Evolutionary conservation across 2,329 filamentous ascomycete species (phyloP).

Genomic region (Drechmeria coniospora): DNA sequence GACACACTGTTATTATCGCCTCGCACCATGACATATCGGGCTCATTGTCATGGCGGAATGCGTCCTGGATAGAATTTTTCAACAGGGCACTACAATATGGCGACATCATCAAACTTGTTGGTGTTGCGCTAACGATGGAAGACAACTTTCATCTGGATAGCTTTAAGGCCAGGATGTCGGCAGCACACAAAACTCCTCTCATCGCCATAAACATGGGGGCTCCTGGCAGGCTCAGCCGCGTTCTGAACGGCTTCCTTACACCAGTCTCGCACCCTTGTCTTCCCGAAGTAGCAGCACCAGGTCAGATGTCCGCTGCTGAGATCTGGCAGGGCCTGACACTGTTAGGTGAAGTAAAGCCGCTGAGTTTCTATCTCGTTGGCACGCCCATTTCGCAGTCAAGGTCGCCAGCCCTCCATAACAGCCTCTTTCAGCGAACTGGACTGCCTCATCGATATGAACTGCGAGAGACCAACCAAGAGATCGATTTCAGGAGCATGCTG

Average conservation of each 20-base stretch:
- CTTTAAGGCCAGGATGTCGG: slow-evolving; percentile 65
- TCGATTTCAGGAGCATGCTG: slow-evolving; percentile 50
- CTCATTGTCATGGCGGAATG: slow-evolving; percentile 72
- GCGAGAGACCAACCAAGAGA: slow-evolving; percentile 55
- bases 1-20: slow-evolving; percentile 71
- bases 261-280: slow-evolving; percentile 80
- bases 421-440: slow-evolving; percentile 59
- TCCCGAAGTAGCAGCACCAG: slow-evolving; percentile 87
- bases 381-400: slow-evolving; percentile 68
- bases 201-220: slow-evolving; percentile 95
- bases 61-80: slow-evolving; percentile 83
- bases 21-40: slow-evolving; percentile 85
- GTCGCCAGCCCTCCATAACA: slow-evolving; percentile 82
- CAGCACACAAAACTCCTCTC: slow-evolving; percentile 62
- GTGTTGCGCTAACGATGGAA: slow-evolving; percentile 56
- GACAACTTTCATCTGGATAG: slow-evolving; percentile 76
- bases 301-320: slow-evolving; percentile 79
- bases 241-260: slow-evolving; percentile 85
- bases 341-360: slow-evolving; percentile 61
- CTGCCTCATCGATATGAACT: slow-evolving; percentile 71
- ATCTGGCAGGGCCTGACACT: slow-evolving; percentile 67
- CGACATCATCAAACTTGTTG: slow-evolving; percentile 88
- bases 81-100: slow-evolving; percentile 82
- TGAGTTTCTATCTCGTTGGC: slow-evolving; percentile 77
- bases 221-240: slow-evolving; percentile 72